These are phyloP conservation scores for Ustilago crameri DNA, from an alignment of 1,284 basidiomycete genomes.

Conservation along the genomic window DNA sequence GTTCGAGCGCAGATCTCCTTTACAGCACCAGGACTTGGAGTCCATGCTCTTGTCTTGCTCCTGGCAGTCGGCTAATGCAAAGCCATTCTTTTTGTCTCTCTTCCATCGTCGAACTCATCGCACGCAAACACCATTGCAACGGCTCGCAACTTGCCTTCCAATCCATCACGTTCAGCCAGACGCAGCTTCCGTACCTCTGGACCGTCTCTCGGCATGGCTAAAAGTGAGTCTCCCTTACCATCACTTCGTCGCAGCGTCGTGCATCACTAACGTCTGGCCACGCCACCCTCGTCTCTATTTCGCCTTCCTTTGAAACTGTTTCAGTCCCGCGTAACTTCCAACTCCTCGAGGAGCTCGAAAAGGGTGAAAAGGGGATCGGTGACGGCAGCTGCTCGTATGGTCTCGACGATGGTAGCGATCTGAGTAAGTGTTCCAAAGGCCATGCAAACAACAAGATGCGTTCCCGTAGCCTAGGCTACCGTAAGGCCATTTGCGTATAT, in stretches of 20 bases:
- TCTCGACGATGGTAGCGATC: constrained; percentile 65
- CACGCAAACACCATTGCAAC: too few species aligned
- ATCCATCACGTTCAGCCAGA: not conserved
- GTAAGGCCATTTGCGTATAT: not conserved
- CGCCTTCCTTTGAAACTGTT: not conserved
- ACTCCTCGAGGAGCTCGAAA: constrained; percentile 90
- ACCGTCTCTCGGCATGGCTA: constrained; percentile 21
- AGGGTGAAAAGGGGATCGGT: constrained; percentile 98
- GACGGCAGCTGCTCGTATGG: constrained; percentile 97
- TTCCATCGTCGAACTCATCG: too few species aligned
- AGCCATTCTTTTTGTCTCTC: too few species aligned
- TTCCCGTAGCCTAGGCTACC: not conserved
- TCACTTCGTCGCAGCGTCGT: not conserved
- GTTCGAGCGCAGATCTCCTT: too few species aligned
- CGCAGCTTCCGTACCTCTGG: not conserved
- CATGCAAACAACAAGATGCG: not conserved
- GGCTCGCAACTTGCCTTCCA: not conserved
- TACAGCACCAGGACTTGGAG: too few species aligned
- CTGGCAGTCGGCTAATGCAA: too few species aligned
- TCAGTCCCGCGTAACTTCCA: constrained; percentile 95
- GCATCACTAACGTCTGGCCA: constrained; percentile 1
- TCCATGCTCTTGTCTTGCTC: too few species aligned
- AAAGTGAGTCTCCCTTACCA: constrained; percentile 15
- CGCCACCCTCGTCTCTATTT: not conserved
- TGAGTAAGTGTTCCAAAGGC: constrained; percentile 51